Evolutionary conservation across 108 stramenopile genomes (phyloP).

Genomic region (Parietichytrium sp.): DNA sequence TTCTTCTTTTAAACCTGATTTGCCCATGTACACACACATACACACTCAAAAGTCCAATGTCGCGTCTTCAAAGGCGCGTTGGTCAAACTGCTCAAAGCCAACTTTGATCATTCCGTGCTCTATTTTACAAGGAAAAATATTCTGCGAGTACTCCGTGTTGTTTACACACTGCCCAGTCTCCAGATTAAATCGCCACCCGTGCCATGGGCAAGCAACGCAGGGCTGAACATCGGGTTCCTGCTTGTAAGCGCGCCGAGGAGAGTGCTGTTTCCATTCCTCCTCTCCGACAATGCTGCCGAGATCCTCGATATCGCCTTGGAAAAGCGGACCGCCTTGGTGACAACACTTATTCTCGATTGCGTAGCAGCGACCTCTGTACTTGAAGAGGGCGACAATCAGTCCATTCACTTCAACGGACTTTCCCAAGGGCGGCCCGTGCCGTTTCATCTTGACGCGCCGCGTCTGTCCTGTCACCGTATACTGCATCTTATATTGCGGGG

Average conservation of each 20-base stretch:
- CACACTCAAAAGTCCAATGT: not conserved
- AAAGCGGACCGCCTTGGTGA: conserved; percentile 11
- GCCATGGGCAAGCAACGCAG: conserved; percentile 17
- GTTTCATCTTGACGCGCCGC: conserved; percentile 5
- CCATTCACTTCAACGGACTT: not conserved
- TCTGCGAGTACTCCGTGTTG: not conserved
- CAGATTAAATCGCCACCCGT: conserved; percentile 11
- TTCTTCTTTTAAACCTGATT: too few species aligned
- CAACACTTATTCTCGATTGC: conserved; percentile 11
- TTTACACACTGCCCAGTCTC: conserved; percentile 6
- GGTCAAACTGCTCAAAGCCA: conserved; percentile 7
- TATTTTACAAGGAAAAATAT: not conserved
- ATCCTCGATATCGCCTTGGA: conserved; percentile 21
- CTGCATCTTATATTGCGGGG: conserved; percentile 15
- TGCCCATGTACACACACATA: not conserved
- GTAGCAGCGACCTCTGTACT: not conserved
- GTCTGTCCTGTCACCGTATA: conserved; percentile 13
- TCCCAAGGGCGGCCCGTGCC: not conserved
- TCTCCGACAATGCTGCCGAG: not conserved
- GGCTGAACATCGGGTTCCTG: not conserved
- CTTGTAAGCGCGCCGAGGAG: not conserved
- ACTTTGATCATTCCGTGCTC: not conserved
- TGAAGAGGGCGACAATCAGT: not conserved
- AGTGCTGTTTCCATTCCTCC: too few species aligned
- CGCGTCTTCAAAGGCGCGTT: not conserved